phyloP scores from a whole-genome alignment of 306 rosid genomes.

The Cercis canadensis region DNA sequence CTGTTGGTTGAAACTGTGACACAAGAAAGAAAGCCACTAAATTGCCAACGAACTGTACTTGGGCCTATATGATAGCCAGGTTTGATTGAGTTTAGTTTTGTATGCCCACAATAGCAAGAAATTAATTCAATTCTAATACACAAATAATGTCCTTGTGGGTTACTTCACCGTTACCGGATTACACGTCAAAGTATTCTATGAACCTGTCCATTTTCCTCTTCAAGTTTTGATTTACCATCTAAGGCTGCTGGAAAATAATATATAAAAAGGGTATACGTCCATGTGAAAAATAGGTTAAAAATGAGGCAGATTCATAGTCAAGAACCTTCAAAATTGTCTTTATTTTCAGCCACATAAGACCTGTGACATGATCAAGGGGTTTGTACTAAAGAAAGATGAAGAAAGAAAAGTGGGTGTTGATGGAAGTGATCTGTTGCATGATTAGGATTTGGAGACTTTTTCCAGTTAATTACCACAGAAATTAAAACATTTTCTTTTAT shows the following conservation, averaged over 20 bases:
- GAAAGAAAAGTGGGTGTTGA: not conserved
- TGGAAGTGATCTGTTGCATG: slow-evolving; percentile 17
- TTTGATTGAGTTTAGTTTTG: slow-evolving; percentile 36
- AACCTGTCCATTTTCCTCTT: slow-evolving; percentile 15
- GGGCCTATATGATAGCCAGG: slow-evolving; percentile 17
- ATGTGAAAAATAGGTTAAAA: not conserved
- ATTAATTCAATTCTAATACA: slow-evolving; percentile 38
- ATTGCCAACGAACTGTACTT: slow-evolving; percentile 65
- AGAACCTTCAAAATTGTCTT: slow-evolving; percentile 7
- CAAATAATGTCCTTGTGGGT: slow-evolving; percentile 52
- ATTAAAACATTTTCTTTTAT: not conserved
- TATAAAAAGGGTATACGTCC: not conserved
- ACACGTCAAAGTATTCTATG: slow-evolving; percentile 45
- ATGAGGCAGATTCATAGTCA: not conserved
- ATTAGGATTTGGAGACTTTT: not conserved
- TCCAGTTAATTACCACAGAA: too few species aligned
- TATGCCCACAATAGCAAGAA: slow-evolving; percentile 39
- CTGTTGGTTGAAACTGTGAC: slow-evolving; percentile 50
- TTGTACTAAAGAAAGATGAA: not conserved
- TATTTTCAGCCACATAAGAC: slow-evolving; percentile 19
- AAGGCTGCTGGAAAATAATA: slow-evolving; percentile 6
- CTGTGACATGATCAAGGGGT: not conserved
- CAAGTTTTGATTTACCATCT: slow-evolving; percentile 14
- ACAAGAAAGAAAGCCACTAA: slow-evolving; percentile 43
- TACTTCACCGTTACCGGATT: slow-evolving; percentile 59